Conservation (phyloP, 208 protist genomes). For the Leishmania tarentolae region DNA sequence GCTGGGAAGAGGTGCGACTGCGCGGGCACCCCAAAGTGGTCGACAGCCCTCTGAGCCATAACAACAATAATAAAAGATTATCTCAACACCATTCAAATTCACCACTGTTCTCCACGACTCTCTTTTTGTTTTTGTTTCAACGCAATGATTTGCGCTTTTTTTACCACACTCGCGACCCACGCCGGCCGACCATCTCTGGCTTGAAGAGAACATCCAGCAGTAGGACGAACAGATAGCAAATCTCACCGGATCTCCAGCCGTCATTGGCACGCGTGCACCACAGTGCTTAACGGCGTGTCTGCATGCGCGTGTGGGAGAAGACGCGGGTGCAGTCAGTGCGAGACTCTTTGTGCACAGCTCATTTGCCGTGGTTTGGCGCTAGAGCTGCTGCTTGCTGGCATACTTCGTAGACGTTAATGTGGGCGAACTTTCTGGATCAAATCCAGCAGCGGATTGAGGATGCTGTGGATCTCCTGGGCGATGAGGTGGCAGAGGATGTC, state of each 20-base stretch:
- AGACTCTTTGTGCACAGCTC: background rate
- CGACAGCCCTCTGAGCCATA: background rate
- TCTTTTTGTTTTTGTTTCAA: background rate
- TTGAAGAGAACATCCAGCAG: background rate
- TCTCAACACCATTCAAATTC: background rate
- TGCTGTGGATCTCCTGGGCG: conserved; percentile 45
- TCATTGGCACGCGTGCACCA: background rate
- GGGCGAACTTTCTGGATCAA: conserved; percentile 49
- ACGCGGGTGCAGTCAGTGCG: background rate
- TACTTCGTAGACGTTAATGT: conserved; percentile 10
- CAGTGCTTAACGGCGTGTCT: conserved; percentile 6
- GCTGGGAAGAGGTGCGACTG: background rate
- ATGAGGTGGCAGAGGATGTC: conserved; percentile 41
- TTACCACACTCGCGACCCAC: conserved; percentile 4
- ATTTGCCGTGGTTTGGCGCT: background rate
- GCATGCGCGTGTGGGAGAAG: background rate
- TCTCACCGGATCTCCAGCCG: background rate
- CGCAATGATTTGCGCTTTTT: background rate
- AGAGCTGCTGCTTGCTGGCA: background rate
- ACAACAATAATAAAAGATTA: background rate
- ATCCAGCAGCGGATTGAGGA: conserved; percentile 75
- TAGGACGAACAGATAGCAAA: background rate
- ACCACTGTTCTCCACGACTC: background rate
- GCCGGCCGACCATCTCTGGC: background rate
- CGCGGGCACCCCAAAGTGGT: background rate